A percentile compares a stretch with the other conserved stretches of the same genome.
phyloP scores from a whole-genome alignment of 1,139 yeast genomes.

The Protomyces pachydermus region DNA sequence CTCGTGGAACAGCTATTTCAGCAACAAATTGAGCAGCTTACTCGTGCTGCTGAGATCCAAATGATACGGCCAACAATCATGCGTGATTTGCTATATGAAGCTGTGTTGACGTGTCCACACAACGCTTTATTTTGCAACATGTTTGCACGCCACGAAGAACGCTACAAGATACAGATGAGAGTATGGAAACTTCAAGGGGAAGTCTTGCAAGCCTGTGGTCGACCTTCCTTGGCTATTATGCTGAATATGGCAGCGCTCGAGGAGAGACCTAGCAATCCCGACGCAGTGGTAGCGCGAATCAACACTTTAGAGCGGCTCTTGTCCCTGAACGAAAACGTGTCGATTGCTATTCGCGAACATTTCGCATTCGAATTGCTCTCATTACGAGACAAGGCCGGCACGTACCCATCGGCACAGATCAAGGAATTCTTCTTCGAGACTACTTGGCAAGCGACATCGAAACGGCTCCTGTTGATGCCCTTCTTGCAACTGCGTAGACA shows the following conservation, averaged over 20 bases:
- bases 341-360: not conserved
- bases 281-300: not conserved
- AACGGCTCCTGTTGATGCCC: not conserved
- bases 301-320: not conserved
- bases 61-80: not conserved
- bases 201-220: not conserved
- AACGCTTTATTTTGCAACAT: not conserved
- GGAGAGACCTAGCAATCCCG: not conserved
- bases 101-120: not conserved
- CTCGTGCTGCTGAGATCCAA: not conserved
- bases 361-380: not conserved
- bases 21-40: not conserved
- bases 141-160: not conserved
- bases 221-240: not conserved
- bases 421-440: not conserved
- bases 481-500: not conserved
- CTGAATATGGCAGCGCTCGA: not conserved
- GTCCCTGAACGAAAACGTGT: not conserved
- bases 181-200: not conserved
- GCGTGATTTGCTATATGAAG: not conserved
- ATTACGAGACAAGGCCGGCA: not conserved
- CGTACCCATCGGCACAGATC: not conserved
- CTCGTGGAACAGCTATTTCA: not conserved
- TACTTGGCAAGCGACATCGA: not conserved
- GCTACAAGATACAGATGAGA: not conserved